Evolutionary conservation across 768 basidiomycete species (phyloP).

Genomic region (Polyporus arcularius): DNA sequence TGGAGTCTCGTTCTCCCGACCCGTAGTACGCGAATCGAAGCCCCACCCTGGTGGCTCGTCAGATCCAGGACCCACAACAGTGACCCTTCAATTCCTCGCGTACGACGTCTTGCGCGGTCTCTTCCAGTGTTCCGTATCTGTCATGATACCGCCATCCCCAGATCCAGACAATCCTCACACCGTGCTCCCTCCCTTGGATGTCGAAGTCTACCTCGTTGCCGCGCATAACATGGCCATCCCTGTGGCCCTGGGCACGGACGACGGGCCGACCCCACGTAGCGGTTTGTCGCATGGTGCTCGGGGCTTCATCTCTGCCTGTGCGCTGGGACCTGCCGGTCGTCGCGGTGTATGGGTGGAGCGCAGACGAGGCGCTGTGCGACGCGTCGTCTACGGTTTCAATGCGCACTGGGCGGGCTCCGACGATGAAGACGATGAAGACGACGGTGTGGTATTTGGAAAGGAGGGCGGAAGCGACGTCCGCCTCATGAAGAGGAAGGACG

Average conservation of each 20-base stretch:
- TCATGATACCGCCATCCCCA: constrained; percentile 23
- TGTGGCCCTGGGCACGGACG: constrained; percentile 20
- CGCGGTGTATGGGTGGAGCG: constrained; percentile 62
- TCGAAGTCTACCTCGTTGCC: constrained; percentile 45
- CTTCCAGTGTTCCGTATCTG: constrained; percentile 46
- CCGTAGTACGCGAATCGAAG: neutral
- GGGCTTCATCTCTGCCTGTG: constrained; percentile 52
- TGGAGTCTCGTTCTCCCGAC: constrained; percentile 24
- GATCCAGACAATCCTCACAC: neutral
- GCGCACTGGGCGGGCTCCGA: constrained; percentile 4
- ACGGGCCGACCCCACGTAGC: constrained; percentile 27
- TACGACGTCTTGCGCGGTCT: constrained; percentile 48
- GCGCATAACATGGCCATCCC: constrained; percentile 43
- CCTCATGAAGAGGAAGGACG: neutral
- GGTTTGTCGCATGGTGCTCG: constrained; percentile 30
- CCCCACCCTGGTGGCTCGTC: neutral
- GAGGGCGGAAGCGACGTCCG: neutral
- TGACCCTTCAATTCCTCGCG: constrained; percentile 47
- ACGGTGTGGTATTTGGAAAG: neutral
- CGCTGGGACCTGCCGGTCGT: constrained; percentile 48
- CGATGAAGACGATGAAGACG: constrained; percentile 5
- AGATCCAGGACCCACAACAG: constrained; percentile 24
- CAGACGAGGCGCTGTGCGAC: constrained; percentile 39
- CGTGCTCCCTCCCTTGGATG: constrained; percentile 25
- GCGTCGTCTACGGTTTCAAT: constrained; percentile 48